Conservation (phyloP, 192 early-diverging fungal genomes). For the Gonapodya sp. region DNA sequence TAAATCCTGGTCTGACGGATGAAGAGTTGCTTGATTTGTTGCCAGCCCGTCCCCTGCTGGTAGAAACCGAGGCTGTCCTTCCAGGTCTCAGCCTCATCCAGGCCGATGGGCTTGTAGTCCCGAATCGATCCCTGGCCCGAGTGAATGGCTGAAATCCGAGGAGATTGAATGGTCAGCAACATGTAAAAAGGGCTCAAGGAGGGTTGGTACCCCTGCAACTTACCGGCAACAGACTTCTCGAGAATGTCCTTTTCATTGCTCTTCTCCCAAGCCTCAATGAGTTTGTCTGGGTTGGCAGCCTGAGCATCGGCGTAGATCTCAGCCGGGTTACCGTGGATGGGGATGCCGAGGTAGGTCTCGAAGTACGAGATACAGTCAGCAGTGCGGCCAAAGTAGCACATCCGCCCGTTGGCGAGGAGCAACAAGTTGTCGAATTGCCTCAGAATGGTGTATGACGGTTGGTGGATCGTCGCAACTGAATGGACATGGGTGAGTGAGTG, state of each 20-base stretch:
- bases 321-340: conserved; percentile 8
- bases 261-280: conserved; percentile 12
- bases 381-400: conserved; percentile 8
- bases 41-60: conserved; percentile 9
- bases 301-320: conserved; percentile 15
- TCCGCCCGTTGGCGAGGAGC: conserved; percentile 5
- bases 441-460: conserved; percentile 5
- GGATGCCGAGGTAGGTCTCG: conserved; percentile 9
- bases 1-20: conserved; percentile 9
- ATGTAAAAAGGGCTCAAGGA: neutral
- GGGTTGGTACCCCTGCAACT: neutral
- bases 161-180: no score
- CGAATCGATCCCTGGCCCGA: conserved; percentile 11
- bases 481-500: neutral
- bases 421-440: neutral
- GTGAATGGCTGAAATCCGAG: conserved; percentile 15
- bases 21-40: conserved; percentile 6
- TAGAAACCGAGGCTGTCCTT: conserved; percentile 9
- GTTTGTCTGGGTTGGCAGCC: conserved; percentile 5
- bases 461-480: conserved; percentile 9
- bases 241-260: neutral
- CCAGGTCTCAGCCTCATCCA: neutral
- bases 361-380: conserved; percentile 2
- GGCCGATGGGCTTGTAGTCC: neutral
- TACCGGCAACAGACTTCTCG: conserved; percentile 1